These are phyloP conservation scores for Corallochytrium limacisporum DNA, from an alignment of 78 protist species.

Conservation along the genomic window DNA sequence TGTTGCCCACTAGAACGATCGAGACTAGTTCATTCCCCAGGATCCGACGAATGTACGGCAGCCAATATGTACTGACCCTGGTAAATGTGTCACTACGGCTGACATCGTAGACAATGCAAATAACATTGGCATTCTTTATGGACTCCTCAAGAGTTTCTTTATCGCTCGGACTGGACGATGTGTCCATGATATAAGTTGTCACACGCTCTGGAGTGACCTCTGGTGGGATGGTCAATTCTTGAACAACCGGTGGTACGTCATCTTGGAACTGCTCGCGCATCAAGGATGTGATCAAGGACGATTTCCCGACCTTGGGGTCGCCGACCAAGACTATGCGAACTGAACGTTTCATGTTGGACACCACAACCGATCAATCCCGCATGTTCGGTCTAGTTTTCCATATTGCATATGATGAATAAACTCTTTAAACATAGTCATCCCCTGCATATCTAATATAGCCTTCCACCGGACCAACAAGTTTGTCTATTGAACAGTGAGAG, in stretches of 20 bases:
- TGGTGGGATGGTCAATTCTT: background rate
- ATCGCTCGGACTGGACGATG: background rate
- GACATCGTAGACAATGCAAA: background rate
- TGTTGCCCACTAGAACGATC: constrained; percentile 8
- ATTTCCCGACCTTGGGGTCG: too few relatives aligned
- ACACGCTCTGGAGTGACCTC: constrained; percentile 14
- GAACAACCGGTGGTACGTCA: background rate
- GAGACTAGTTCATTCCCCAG: background rate
- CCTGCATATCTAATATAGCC: too few relatives aligned
- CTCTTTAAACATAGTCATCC: too few relatives aligned
- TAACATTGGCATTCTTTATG: background rate
- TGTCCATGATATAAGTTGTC: constrained; percentile 1
- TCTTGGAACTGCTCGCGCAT: too few relatives aligned
- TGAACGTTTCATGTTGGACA: too few relatives aligned
- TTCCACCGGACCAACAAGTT: too few relatives aligned
- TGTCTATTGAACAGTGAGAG: too few relatives aligned
- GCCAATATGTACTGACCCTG: background rate
- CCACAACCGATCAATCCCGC: too few relatives aligned
- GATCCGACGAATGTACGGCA: background rate
- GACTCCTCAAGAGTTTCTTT: background rate
- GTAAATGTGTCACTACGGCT: background rate
- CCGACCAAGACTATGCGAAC: too few relatives aligned
- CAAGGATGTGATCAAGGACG: too few relatives aligned
- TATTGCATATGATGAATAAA: too few relatives aligned
- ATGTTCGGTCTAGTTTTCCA: too few relatives aligned